Evolutionary conservation across 352 stramenopile species (phyloP).

Genomic region (Stephanocyclus meneghinianus): DNA sequence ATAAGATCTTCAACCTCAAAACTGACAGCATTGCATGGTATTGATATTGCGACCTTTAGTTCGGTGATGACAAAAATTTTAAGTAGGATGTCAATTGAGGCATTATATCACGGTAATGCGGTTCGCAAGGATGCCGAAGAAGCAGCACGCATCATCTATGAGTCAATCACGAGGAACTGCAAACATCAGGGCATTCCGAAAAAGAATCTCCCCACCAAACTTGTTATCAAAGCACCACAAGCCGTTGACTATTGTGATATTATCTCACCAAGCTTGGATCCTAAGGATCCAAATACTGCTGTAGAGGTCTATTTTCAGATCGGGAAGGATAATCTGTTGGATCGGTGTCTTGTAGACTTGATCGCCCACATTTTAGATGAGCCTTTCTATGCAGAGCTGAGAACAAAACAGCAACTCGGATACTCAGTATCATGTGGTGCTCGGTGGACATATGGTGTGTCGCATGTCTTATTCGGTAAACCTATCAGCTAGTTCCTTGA

Average conservation of each 20-base stretch:
- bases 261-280: conserved; percentile 61
- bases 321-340: conserved; percentile 63
- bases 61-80: conserved; percentile 58
- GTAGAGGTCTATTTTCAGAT: conserved; percentile 82
- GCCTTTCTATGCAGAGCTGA: conserved; percentile 73
- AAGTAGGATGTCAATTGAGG: conserved; percentile 54
- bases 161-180: conserved; percentile 24
- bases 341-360: conserved; percentile 74
- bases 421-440: conserved; percentile 71
- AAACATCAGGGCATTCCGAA: conserved; percentile 51
- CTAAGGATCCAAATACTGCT: conserved; percentile 68
- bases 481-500: background rate
- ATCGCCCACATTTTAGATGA: conserved; percentile 79
- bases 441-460: conserved; percentile 63
- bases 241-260: conserved; percentile 25
- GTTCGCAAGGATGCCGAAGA: conserved; percentile 48
- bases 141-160: conserved; percentile 49
- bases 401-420: conserved; percentile 74
- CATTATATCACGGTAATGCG: conserved; percentile 74
- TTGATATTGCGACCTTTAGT: conserved; percentile 56
- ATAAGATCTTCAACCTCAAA: conserved; percentile 61
- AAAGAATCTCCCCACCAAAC: conserved; percentile 63
- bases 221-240: conserved; percentile 51
- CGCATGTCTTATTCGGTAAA: background rate
- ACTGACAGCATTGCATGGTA: conserved; percentile 55